Conservation (phyloP, 305 asterid species). For the Rubia peregrina region DNA sequence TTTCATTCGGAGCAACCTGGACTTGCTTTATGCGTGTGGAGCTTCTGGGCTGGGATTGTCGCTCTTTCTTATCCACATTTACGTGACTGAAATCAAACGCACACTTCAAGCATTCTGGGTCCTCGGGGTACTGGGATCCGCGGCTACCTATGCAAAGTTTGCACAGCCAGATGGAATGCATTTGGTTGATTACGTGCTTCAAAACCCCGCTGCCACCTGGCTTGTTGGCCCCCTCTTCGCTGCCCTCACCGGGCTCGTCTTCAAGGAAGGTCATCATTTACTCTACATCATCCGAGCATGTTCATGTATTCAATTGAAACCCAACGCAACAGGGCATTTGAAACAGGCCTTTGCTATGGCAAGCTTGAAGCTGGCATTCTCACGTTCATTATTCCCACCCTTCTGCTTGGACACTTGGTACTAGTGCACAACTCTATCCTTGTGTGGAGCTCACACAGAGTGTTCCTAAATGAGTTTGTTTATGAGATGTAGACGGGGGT, state of each 20-base stretch:
- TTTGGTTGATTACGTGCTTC: conserved; percentile 64
- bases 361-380: conserved; percentile 77
- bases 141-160: conserved; percentile 42
- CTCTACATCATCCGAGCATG: no score
- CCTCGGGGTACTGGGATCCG: conserved; percentile 63
- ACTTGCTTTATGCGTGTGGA: conserved; percentile 50
- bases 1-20: conserved; percentile 38
- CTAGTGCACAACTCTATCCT: neutral
- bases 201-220: conserved; percentile 75
- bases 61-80: conserved; percentile 72
- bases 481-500: conserved; percentile 48
- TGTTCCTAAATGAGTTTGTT: no score
- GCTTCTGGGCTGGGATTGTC: conserved; percentile 75
- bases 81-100: conserved; percentile 82
- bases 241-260: conserved; percentile 84
- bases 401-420: conserved; percentile 92
- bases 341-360: conserved; percentile 87
- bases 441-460: no score
- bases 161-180: conserved; percentile 62
- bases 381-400: conserved; percentile 73
- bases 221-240: conserved; percentile 92
- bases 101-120: conserved; percentile 75
- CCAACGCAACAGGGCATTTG: neutral
- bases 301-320: no score
- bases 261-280: conserved; percentile 80